Evolutionary conservation across 2,329 filamentous ascomycete genomes (phyloP).

Genomic region (Paecilomyces dactylethromorphus): DNA sequence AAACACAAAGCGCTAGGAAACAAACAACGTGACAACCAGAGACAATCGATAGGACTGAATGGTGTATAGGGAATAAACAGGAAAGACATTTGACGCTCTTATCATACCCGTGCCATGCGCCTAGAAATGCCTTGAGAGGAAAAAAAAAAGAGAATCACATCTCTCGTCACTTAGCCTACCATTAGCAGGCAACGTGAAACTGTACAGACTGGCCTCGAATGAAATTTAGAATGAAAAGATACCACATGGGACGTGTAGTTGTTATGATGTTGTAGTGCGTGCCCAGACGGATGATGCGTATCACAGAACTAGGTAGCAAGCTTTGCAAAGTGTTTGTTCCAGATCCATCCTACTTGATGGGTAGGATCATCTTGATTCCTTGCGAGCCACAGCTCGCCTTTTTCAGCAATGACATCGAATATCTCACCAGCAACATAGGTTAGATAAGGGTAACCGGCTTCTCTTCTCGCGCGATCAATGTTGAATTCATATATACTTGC

Average conservation of each 20-base stretch:
- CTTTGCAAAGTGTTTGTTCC: slow-evolving; percentile 92
- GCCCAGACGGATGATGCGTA: background rate
- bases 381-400: slow-evolving; percentile 94
- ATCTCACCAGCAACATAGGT: slow-evolving; percentile 94
- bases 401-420: slow-evolving; percentile 89
- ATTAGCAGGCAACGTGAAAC: background rate
- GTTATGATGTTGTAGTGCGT: background rate
- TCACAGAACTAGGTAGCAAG: slow-evolving; percentile 29
- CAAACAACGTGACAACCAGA: background rate
- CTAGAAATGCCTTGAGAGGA: background rate
- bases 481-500: slow-evolving; percentile 96
- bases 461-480: slow-evolving; percentile 83
- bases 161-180: background rate
- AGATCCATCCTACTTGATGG: slow-evolving; percentile 88
- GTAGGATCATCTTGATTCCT: slow-evolving; percentile 88
- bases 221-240: background rate
- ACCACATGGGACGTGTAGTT: background rate
- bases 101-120: background rate
- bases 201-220: background rate
- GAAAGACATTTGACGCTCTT: slow-evolving; percentile 2
- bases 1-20: background rate
- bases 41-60: background rate
- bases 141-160: background rate
- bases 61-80: slow-evolving; percentile 3
- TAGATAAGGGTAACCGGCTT: slow-evolving; percentile 92